Evolutionary conservation across 805 yeast genomes (phyloP).

Genomic region (Wickerhamiella australiensis): DNA sequence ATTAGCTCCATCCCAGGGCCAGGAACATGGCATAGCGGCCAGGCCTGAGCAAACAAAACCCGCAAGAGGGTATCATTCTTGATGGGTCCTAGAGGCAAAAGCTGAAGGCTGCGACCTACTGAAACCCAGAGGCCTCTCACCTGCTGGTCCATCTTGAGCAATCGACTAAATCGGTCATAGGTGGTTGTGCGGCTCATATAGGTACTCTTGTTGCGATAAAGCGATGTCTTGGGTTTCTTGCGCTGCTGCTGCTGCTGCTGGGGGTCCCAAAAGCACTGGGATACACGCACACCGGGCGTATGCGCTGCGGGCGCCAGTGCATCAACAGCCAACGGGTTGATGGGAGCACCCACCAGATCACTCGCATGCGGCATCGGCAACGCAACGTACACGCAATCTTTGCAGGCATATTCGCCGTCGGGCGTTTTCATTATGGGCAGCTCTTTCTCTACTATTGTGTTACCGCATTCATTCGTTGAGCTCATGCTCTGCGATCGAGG

Average conservation of each 20-base stretch:
- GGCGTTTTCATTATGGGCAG: neutral
- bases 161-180: constrained; percentile 27
- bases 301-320: constrained; percentile 21
- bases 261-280: constrained; percentile 7
- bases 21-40: constrained; percentile 31
- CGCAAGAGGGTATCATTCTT: constrained; percentile 29
- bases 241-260: constrained; percentile 2
- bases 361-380: constrained; percentile 31
- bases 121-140: constrained; percentile 24
- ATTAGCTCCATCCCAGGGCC: constrained; percentile 36
- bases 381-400: constrained; percentile 27
- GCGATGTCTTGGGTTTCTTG: constrained; percentile 27
- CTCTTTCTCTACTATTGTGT: constrained; percentile 2
- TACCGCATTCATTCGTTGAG: constrained; percentile 7
- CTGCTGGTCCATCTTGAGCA: constrained; percentile 24
- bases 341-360: constrained; percentile 26
- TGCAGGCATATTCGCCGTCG: constrained; percentile 26
- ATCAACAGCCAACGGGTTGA: constrained; percentile 30
- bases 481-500: constrained; percentile 1
- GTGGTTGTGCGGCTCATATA: constrained; percentile 30
- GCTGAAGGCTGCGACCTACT: constrained; percentile 29
- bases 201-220: constrained; percentile 31
- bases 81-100: constrained; percentile 24
- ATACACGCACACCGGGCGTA: constrained; percentile 17
- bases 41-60: constrained; percentile 30